Base-by-base conservation (phyloP, 2,329 filamentous ascomycete species). In the Incumbomyces delicatus region DNA sequence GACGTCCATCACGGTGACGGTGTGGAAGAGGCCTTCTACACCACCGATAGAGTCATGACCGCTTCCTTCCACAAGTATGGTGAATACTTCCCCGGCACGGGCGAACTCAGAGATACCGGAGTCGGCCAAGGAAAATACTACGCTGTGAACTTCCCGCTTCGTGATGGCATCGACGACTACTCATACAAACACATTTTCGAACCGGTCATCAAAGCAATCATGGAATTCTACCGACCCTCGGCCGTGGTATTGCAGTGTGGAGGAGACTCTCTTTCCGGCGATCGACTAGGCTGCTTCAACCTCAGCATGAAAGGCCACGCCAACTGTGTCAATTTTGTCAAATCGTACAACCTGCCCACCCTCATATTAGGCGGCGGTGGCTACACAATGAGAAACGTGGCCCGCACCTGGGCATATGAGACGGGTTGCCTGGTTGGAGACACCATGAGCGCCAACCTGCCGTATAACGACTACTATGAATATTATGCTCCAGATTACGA, bases 391-490 rank as follows among this genome's bases (percentile, higher is more conserved):
- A 72, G 80, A 44, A 84, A 76, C 50, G 73, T 76, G 42, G 70
- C 73, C 37, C 72, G 79, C 41, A 82, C 79, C 1, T 81, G 77
- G 78, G 71, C 71, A 17, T 77, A 72, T 57, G 69, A 95, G 78
- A 84, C 67, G 56, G 90, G 90, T 54, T 77, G 88, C 49, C 75
- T 96, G 7, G 86, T 95, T 16, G 86, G 86, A 22, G 80, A 89
- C 50, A 76, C 86, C 27, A 86, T 96, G 76, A 76, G 80, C 10
- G 76, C 83, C 4, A 81, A 85, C n/a, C 74, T 96, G 34, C 90
- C 90, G 1, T 96, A 88, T 66, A 96, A 95, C 53, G 90, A 96
- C 70, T 96, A 96, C 66, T 96, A 96, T 60, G 80, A 83, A 63
- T 84, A 84, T 60, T 84, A 83, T 59, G 78, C 75, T 5, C 80